Evolutionary conservation across 202 grass and related monocot genomes (phyloP).

Genomic region (Alloteropsis angusta): DNA sequence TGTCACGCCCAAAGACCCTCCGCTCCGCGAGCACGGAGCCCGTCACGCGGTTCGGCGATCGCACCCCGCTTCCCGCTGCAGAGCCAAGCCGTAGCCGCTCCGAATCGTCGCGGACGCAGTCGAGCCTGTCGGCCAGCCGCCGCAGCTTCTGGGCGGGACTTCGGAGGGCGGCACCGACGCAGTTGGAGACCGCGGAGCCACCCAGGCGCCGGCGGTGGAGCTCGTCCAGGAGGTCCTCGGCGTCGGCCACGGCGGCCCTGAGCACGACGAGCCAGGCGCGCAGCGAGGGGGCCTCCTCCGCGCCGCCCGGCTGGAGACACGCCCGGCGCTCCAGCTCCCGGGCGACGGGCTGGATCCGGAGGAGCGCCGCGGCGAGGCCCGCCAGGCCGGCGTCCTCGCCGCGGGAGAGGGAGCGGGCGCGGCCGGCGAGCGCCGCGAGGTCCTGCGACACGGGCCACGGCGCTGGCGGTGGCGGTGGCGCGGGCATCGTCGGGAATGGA

Average conservation of each 20-base stretch:
- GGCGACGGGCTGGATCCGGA: slow-evolving; percentile 23
- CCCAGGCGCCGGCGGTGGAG: not conserved
- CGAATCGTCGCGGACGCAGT: slow-evolving; percentile 7
- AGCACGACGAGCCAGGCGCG: slow-evolving; percentile 22
- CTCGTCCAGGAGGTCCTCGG: slow-evolving; percentile 32
- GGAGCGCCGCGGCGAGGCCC: slow-evolving; percentile 18
- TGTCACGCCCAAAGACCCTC: slow-evolving; percentile 21
- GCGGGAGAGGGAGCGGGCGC: not conserved
- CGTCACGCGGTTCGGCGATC: slow-evolving; percentile 30
- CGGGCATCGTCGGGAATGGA: not conserved
- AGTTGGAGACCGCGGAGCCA: not conserved
- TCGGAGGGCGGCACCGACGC: not conserved
- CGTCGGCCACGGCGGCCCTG: slow-evolving; percentile 24
- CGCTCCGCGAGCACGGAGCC: slow-evolving; percentile 15
- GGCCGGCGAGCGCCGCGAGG: slow-evolving; percentile 10
- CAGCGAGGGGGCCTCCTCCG: not conserved
- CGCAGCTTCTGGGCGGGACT: not conserved
- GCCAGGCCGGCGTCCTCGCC: not conserved
- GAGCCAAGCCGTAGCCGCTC: not conserved
- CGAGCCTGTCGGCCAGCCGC: not conserved
- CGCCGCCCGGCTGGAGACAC: not conserved
- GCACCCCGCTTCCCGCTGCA: not conserved
- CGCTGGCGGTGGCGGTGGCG: not conserved
- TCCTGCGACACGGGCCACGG: slow-evolving; percentile 34
- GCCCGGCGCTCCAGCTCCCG: slow-evolving; percentile 14